These are phyloP conservation scores for Rhizopogon salebrosus DNA, from an alignment of 768 basidiomycete species.

Conservation along the genomic window DNA sequence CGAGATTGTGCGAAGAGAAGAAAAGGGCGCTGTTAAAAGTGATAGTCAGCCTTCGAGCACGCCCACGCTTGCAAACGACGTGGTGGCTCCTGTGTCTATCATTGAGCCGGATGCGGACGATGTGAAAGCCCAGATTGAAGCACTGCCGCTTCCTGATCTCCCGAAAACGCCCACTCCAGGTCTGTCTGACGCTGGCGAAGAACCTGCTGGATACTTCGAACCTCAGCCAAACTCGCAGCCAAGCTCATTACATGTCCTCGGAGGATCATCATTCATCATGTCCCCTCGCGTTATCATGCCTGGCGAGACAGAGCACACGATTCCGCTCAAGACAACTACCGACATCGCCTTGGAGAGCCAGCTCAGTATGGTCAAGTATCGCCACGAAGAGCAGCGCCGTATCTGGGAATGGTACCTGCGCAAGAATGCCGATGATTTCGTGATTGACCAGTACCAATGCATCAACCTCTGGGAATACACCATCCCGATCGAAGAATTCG, in stretches of 20 bases:
- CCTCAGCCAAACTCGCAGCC: constrained; percentile 27
- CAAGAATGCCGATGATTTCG: constrained; percentile 80
- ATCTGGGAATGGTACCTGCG: constrained; percentile 96
- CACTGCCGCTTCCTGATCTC: constrained; percentile 32
- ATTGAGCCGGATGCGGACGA: constrained; percentile 34
- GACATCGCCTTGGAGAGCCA: constrained; percentile 76
- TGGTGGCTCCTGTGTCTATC: constrained; percentile 10
- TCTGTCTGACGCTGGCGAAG: constrained; percentile 23
- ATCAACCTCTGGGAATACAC: constrained; percentile 78
- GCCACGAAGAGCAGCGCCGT: constrained; percentile 81
- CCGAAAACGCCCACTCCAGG: constrained; percentile 34
- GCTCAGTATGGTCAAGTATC: constrained; percentile 65
- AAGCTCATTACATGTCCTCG: constrained; percentile 20
- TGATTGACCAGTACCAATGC: constrained; percentile 90
- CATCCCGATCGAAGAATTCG: constrained; percentile 67
- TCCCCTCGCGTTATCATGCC: constrained; percentile 28
- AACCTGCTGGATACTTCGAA: constrained; percentile 40
- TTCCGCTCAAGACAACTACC: constrained; percentile 48
- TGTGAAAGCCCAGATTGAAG: constrained; percentile 66
- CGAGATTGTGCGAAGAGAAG: constrained; percentile 74
- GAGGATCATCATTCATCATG: constrained; percentile 26
- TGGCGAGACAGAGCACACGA: constrained; percentile 33
- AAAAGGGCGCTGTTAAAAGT: constrained; percentile 34
- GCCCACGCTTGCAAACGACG: constrained; percentile 24
- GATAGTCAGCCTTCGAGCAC: constrained; percentile 18